A percentile compares a stretch with the other conserved stretches of the same genome.
Evolutionary conservation across 208 protist genomes (phyloP).

Genomic region (Wallacemonas rigidus): DNA sequence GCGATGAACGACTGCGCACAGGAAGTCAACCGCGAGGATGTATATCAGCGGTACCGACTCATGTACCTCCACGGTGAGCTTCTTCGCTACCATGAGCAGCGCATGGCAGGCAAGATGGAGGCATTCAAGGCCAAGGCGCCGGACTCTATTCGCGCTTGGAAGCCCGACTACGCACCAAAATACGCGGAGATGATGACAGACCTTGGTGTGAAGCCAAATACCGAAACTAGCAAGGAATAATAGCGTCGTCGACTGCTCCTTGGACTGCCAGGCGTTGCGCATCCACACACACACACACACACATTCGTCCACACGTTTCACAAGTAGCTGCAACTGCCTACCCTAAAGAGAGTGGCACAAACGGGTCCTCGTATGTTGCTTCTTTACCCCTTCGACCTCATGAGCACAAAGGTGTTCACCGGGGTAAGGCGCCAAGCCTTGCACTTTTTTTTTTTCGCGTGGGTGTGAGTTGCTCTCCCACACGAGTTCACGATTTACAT

Average conservation of each 20-base stretch:
- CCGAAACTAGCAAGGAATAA: background rate
- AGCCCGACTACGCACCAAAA: conserved; percentile 83
- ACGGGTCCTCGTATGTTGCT: too few relatives aligned
- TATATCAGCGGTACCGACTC: conserved; percentile 82
- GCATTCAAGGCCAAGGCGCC: conserved; percentile 70
- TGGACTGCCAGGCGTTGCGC: conserved; percentile 16
- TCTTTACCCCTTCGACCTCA: too few relatives aligned
- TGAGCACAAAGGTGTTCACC: too few relatives aligned
- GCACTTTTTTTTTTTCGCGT: too few relatives aligned
- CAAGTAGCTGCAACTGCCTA: background rate
- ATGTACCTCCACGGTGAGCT: conserved; percentile 87
- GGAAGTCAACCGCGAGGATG: conserved; percentile 83
- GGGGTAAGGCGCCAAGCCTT: too few relatives aligned
- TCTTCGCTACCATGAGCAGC: conserved; percentile 72
- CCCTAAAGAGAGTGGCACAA: too few relatives aligned
- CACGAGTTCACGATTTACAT: too few relatives aligned
- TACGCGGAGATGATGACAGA: conserved; percentile 88
- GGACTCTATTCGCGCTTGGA: conserved; percentile 74
- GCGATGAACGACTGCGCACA: conserved; percentile 85
- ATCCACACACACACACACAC: background rate
- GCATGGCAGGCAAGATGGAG: conserved; percentile 74
- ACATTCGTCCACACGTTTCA: background rate
- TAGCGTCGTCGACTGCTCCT: background rate
- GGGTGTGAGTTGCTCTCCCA: too few relatives aligned
- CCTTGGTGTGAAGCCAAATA: conserved; percentile 32